A percentile compares a stretch with the other conserved stretches of the same genome.
These are phyloP conservation scores for Avena atlantica DNA, from an alignment of 176 grass and related monocot genomes.

Conservation along the genomic window DNA sequence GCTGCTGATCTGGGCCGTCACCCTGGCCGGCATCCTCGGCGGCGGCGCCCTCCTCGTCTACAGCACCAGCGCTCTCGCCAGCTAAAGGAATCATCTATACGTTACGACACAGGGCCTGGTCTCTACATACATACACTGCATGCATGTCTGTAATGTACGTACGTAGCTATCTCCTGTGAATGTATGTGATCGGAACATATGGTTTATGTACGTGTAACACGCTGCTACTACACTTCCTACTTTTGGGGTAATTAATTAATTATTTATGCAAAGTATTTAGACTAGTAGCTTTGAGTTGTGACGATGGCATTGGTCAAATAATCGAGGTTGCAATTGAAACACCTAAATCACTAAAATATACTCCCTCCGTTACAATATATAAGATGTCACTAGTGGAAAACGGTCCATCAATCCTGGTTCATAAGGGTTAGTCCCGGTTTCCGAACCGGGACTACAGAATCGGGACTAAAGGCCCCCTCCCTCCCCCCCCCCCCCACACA, in stretches of 20 bases:
- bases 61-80: constrained; percentile 87
- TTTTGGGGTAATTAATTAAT: background rate
- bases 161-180: background rate
- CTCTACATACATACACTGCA: background rate
- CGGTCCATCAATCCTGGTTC: too few relatives aligned
- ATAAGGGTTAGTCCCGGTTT: too few relatives aligned
- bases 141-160: constrained; percentile 11
- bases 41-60: constrained; percentile 94
- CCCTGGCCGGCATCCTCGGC: constrained; percentile 75
- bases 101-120: constrained; percentile 18
- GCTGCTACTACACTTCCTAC: constrained; percentile 3
- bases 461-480: too few relatives aligned
- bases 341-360: too few relatives aligned
- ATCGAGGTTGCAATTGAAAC: background rate
- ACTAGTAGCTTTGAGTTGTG: background rate
- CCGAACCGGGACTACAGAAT: too few relatives aligned
- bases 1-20: constrained; percentile 93
- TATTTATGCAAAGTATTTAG: constrained; percentile 5
- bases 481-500: too few relatives aligned
- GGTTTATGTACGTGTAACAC: constrained; percentile 40
- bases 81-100: constrained; percentile 47
- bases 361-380: too few relatives aligned
- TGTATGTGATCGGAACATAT: constrained; percentile 1
- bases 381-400: too few relatives aligned
- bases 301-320: background rate